phyloP scores from a whole-genome alignment of 164 flowering plant genomes.

The Paratinospora sagittata region DNA sequence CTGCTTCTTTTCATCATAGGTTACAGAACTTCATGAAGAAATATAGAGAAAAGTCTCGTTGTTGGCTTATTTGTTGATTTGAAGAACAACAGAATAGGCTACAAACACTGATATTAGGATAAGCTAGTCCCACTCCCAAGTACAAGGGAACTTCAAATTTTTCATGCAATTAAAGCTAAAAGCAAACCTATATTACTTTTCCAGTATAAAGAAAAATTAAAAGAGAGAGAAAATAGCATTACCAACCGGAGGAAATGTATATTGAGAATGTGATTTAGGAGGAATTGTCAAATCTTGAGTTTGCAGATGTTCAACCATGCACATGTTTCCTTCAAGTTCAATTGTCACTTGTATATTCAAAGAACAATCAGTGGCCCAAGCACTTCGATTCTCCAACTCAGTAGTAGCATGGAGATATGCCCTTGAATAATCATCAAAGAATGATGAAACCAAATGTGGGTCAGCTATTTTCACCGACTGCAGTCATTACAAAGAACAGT shows the following conservation, averaged over 20 bases:
- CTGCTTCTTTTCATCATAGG: neutral
- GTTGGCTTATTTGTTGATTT: neutral
- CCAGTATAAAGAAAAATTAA: neutral
- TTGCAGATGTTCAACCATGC: slow-evolving; percentile 76
- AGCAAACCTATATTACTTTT: neutral
- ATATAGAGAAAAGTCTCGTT: too few species aligned
- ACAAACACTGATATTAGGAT: too few species aligned
- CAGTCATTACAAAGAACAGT: slow-evolving; percentile 10
- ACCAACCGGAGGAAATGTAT: slow-evolving; percentile 80
- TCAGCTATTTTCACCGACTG: slow-evolving; percentile 93
- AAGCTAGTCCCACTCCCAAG: neutral
- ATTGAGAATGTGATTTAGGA: slow-evolving; percentile 47
- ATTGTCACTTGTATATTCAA: slow-evolving; percentile 72
- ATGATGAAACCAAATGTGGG: slow-evolving; percentile 95
- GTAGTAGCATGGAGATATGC: slow-evolving; percentile 71
- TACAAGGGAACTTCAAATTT: neutral
- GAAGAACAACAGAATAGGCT: neutral
- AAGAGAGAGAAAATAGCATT: neutral
- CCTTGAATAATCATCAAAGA: slow-evolving; percentile 73
- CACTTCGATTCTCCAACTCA: slow-evolving; percentile 76
- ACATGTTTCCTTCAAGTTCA: slow-evolving; percentile 60
- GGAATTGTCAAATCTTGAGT: slow-evolving; percentile 54
- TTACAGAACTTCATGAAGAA: too few species aligned
- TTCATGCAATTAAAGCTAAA: neutral
- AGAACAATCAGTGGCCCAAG: slow-evolving; percentile 72